Percentiles rank a stretch among this genome's conserved stretches.
Evolutionary conservation across 169 alveolate species (phyloP).

Genomic region (Amoebophrya sp.): DNA sequence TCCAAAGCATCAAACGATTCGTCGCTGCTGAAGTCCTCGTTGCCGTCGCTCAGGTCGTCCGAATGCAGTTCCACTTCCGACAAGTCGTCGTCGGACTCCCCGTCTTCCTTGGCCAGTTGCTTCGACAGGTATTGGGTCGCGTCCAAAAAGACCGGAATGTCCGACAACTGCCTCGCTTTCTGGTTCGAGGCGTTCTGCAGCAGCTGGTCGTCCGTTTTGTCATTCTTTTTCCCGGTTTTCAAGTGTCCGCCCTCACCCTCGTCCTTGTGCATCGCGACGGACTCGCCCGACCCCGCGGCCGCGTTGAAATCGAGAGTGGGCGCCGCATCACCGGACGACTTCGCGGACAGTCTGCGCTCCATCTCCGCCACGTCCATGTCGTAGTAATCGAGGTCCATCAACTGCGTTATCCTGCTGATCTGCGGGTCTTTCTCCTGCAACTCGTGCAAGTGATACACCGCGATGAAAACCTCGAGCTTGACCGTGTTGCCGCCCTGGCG

Average conservation of each 20-base stretch:
- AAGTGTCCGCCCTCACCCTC: neutral
- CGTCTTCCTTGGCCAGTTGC: neutral
- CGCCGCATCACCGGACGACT: neutral
- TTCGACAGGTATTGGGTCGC: neutral
- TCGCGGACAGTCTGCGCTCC: neutral
- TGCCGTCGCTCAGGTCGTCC: neutral
- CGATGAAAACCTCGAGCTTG: neutral
- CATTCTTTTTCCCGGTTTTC: too few species aligned
- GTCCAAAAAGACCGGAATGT: neutral
- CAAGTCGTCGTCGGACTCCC: neutral
- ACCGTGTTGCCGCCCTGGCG: neutral
- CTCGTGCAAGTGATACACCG: neutral
- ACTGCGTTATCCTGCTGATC: neutral
- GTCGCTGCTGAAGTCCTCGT: neutral
- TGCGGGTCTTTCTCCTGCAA: neutral
- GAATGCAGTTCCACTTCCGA: neutral
- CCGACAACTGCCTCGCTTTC: too few species aligned
- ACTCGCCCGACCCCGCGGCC: neutral
- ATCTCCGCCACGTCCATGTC: slow-evolving; percentile 12
- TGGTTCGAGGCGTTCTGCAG: too few species aligned
- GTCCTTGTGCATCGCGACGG: neutral
- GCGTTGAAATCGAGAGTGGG: neutral
- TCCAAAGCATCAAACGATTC: neutral
- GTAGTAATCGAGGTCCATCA: slow-evolving; percentile 12
- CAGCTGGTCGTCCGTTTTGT: too few species aligned